Evolutionary conservation across 768 basidiomycete species (phyloP), one percentile per base, ranked within the genome.

Genomic region (Boletus pseudo-olivaceus): DNA sequence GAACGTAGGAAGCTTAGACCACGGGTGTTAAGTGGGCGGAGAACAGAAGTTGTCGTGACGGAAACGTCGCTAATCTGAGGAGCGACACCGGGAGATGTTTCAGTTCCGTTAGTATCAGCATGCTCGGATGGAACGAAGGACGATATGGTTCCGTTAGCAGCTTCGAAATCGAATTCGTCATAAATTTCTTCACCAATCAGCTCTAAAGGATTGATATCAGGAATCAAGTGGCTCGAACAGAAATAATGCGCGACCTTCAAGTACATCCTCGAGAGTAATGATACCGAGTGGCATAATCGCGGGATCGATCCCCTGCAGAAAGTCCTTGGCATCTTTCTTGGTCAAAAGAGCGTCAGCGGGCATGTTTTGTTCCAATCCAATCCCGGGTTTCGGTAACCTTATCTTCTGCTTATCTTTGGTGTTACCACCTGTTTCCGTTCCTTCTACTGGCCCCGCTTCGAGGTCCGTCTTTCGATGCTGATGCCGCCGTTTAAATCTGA

Each of bases 121-220:
- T 56, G 45, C 46, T 67, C 67, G 32, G 69, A 67, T 29, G 71
- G 70, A 56, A 72, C 73, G 64, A 70, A 80, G 50, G 64, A 73
- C 20, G 72, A 76, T 57, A 76, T 63, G 66, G 82, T 64, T 77
- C 79, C 81, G 57, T 77, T 81, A n/a, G 81, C 81, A 39, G 88
- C 90, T 68, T 90, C 82, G 11, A 81, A 79, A 64, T 93, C 92
- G 66, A 90, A 93, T 72, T 94, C 93, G 64, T 94, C 91, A 56
- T 90, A 91, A 49, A 95, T 93, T 63, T 94, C 93, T 72, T 94
- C 91, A 14, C 93, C 93, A 51, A 95, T 94, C 11, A 95, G 78
- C 66, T 94, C 93, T 90, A 61, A 33, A 47, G 15, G n/a, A 17
- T 3, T 6, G 4, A 52, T 20, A 10, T 68, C 34, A 63, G 51